Percentiles rank a stretch among this genome's conserved stretches.
phyloP scores from a whole-genome alignment of 1,284 basidiomycete genomes.

The Ceratobasidium sp. region DNA sequence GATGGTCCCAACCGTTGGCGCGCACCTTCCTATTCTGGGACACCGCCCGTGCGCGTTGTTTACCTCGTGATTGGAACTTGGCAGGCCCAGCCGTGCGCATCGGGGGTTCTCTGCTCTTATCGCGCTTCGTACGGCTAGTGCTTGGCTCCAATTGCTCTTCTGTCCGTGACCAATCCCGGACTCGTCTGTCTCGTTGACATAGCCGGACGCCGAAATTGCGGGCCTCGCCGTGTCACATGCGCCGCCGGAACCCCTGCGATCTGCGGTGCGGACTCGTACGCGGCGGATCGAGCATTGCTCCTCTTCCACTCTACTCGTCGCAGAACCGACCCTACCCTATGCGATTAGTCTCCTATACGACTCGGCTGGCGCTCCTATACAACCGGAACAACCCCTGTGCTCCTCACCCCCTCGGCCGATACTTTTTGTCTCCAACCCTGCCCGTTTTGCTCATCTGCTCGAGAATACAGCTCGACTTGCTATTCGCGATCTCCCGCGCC shows the following conservation, averaged over 20 bases:
- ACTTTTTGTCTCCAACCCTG: constrained; percentile 1
- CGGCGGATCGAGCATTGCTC: constrained; percentile 28
- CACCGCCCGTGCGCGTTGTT: not conserved
- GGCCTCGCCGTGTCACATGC: constrained; percentile 39
- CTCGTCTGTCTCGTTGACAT: not conserved
- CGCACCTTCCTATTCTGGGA: constrained; percentile 20
- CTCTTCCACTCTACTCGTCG: not conserved
- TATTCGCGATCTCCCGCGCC: constrained; percentile 16
- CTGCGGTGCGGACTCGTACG: constrained; percentile 43
- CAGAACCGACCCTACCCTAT: constrained; percentile 19
- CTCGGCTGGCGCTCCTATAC: constrained; percentile 10
- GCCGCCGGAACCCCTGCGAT: constrained; percentile 31
- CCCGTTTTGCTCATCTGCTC: constrained; percentile 1
- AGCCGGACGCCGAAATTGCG: constrained; percentile 17
- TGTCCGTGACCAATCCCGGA: not conserved
- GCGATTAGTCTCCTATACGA: not conserved
- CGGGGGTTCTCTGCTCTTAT: constrained; percentile 5
- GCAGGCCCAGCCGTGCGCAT: constrained; percentile 7
- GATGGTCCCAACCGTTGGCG: constrained; percentile 23
- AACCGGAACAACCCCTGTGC: constrained; percentile 12
- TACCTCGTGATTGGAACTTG: constrained; percentile 14
- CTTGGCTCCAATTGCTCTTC: constrained; percentile 8
- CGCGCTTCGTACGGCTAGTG: constrained; percentile 15
- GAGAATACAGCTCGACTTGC: not conserved
- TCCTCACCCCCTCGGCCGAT: constrained; percentile 14